Percentiles rank a stretch among this genome's conserved stretches.
Conservation (phyloP, 192 early-diverging fungal species). For the Umbelopsis sp. region DNA sequence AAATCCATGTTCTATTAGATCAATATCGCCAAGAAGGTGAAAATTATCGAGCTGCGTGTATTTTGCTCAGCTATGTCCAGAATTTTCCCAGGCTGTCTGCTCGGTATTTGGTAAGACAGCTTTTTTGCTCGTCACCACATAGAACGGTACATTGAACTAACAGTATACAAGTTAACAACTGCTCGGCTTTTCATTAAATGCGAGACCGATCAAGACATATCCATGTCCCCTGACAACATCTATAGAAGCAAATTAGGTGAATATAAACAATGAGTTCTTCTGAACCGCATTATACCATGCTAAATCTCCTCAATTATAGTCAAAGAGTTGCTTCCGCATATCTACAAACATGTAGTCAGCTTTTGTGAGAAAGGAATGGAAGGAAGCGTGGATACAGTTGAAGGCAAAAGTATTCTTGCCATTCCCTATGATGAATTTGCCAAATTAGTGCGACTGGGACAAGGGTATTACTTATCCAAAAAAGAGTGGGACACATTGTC, state of each 20-base stretch:
- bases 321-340: constrained; percentile 32
- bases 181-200: constrained; percentile 28
- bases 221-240: constrained; percentile 17
- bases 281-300: neutral
- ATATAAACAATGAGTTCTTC: neutral
- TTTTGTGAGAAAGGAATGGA: constrained; percentile 20
- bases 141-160: neutral
- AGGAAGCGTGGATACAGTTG: constrained; percentile 28
- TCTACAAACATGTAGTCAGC: constrained; percentile 29
- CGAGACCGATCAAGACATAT: neutral
- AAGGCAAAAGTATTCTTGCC: constrained; percentile 31
- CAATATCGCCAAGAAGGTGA: constrained; percentile 26
- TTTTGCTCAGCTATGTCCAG: constrained; percentile 34
- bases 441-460: constrained; percentile 29
- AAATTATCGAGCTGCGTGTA: constrained; percentile 26
- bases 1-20: neutral
- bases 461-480: constrained; percentile 31
- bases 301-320: constrained; percentile 1
- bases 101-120: constrained; percentile 34
- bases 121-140: neutral
- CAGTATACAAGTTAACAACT: constrained; percentile 18
- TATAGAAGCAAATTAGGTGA: constrained; percentile 27
- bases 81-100: constrained; percentile 30
- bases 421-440: constrained; percentile 33
- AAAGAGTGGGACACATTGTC: constrained; percentile 26